These are phyloP conservation scores for Stemphylium lycopersici DNA, from an alignment of 2,329 filamentous ascomycete genomes.

Conservation along the genomic window DNA sequence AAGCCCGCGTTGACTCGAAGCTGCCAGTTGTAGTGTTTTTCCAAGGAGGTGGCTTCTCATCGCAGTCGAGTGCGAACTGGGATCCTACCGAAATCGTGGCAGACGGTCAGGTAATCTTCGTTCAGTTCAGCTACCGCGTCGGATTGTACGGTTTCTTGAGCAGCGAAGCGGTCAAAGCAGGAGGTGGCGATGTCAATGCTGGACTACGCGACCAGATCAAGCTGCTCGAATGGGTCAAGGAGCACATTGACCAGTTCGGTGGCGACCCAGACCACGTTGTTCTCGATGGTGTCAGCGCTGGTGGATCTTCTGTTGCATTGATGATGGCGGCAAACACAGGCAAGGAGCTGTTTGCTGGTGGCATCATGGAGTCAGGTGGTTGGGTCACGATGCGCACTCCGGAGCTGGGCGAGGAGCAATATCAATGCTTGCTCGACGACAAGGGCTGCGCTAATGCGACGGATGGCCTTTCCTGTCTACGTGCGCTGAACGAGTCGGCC, in stretches of 20 bases:
- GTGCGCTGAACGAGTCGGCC: constrained; percentile 50
- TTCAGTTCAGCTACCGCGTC: constrained; percentile 78
- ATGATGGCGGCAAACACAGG: constrained; percentile 50
- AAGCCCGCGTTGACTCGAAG: constrained; percentile 56
- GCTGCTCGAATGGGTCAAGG: constrained; percentile 71
- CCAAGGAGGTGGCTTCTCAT: constrained; percentile 56
- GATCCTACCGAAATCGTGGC: constrained; percentile 69
- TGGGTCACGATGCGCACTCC: constrained; percentile 58
- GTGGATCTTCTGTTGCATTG: constrained; percentile 53
- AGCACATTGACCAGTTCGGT: constrained; percentile 70
- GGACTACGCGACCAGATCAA: constrained; percentile 74
- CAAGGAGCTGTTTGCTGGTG: constrained; percentile 57
- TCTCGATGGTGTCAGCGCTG: constrained; percentile 71
- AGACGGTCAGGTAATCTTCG: constrained; percentile 67
- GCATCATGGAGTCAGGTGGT: constrained; percentile 61
- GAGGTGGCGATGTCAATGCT: constrained; percentile 65
- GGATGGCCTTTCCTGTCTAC: constrained; percentile 57
- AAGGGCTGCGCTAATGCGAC: constrained; percentile 53
- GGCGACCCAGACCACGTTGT: constrained; percentile 72
- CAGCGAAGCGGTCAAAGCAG: constrained; percentile 58
- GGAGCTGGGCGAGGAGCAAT: constrained; percentile 58
- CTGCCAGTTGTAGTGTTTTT: constrained; percentile 70
- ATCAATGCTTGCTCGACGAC: constrained; percentile 58
- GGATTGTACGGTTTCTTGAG: constrained; percentile 75
- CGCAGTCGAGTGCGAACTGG: constrained; percentile 57